Base-by-base conservation (phyloP, 2,329 filamentous ascomycete genomes). In the Penicillium sp. region DNA sequence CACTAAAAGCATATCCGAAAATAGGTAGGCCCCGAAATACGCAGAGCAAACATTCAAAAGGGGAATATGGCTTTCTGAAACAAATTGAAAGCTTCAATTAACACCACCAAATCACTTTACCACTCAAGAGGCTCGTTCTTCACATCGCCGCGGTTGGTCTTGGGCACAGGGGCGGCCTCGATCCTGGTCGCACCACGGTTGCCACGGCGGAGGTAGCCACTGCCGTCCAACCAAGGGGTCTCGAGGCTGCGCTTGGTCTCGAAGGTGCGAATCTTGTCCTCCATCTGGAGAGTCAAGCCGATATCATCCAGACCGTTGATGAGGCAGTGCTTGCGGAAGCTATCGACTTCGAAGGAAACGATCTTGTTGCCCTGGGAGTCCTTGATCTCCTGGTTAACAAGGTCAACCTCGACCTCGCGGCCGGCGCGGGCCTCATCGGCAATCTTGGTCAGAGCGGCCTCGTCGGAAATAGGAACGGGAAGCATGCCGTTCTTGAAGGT, bases 401-500 rank as follows among this genome's bases (percentile, higher is more conserved):
- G 81, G 65, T 97, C 91, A 50, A 97, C 79, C 72, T 96, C 90
- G 55, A 97, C 75, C 68, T 96, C 90, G 48, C 79, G 79, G 47
- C 89, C 89, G 3, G 87, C 86, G 29, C 77, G 77, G 27, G 90
- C 90, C 69, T 94, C 87, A 22, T 76, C 80, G 29, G 86, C 84
- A 54, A 97, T 83, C 51, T 77, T 77, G 35, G 86, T 77, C 3
- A 96, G 74, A 26, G 80, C 77, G 1, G 72, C 75, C 55, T 81
- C 71, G 67, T 91, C 82, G 26, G 78, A 74, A 64, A 97, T 86
- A 49, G 78, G 73, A 51, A 97, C 82, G 39, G 91, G 90, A 54
- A 97, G 77, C 93, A 97, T 97, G 74, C 91, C 91, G 75, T 98
- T 98, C 80, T 98, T 97, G 81, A 96, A 97, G n/a, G 87, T 93